Percentiles rank a stretch among this genome's conserved stretches.
phyloP scores from a whole-genome alignment of 805 yeast species.

The Nakazawaea pomicola region DNA sequence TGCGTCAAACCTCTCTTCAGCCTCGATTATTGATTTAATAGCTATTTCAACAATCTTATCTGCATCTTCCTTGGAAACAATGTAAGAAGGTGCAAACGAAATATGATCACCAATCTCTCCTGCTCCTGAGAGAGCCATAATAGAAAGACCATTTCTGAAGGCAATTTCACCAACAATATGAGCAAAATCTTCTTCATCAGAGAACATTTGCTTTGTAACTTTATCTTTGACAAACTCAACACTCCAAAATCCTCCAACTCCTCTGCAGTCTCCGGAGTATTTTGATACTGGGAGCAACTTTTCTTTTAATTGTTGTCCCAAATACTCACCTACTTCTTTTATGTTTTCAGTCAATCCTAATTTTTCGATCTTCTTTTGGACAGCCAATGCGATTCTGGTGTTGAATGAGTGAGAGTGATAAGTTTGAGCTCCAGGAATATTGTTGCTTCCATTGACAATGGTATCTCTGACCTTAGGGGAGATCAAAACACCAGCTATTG shows the following conservation, averaged over 20 bases:
- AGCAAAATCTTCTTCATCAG: slow-evolving; percentile 23
- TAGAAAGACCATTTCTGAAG: slow-evolving; percentile 33
- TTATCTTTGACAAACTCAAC: slow-evolving; percentile 45
- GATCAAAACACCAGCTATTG: slow-evolving; percentile 41
- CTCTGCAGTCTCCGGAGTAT: slow-evolving; percentile 47
- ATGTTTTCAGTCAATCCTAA: slow-evolving; percentile 35
- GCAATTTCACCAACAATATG: slow-evolving; percentile 27
- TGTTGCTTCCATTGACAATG: slow-evolving; percentile 34
- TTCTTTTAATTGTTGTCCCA: slow-evolving; percentile 30
- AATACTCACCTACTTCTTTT: slow-evolving; percentile 34
- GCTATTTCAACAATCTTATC: slow-evolving; percentile 34
- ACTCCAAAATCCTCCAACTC: slow-evolving; percentile 51
- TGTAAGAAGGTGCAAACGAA: slow-evolving; percentile 38
- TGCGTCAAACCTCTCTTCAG: background rate
- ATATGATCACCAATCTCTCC: slow-evolving; percentile 38
- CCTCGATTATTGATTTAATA: slow-evolving; percentile 22
- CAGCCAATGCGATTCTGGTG: slow-evolving; percentile 41
- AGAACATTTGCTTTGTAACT: slow-evolving; percentile 40
- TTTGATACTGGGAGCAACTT: slow-evolving; percentile 23
- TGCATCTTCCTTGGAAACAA: slow-evolving; percentile 30
- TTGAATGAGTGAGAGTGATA: slow-evolving; percentile 44
- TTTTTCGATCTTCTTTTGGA: slow-evolving; percentile 36
- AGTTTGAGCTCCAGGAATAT: slow-evolving; percentile 43
- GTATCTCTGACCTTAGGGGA: slow-evolving; percentile 35
- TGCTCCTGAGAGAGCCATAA: slow-evolving; percentile 34